These are phyloP conservation scores for Lyophyllum shimeji DNA, from an alignment of 768 basidiomycete genomes.

Conservation along the genomic window DNA sequence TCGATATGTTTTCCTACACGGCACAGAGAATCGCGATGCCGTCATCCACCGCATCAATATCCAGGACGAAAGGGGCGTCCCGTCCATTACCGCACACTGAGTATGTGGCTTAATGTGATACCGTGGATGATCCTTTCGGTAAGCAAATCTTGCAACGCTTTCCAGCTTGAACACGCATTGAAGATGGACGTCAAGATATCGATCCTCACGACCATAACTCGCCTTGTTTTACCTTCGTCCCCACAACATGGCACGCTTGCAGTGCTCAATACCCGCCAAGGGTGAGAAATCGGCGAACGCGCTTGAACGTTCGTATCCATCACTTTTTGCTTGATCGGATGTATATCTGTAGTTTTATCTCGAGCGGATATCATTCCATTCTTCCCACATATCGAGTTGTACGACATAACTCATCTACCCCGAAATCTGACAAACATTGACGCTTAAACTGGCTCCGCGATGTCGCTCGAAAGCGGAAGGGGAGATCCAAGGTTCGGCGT, in stretches of 20 bases:
- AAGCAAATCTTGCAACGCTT: background rate
- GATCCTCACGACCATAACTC: background rate
- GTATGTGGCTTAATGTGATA: background rate
- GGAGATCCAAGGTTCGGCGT: slow-evolving; percentile 21
- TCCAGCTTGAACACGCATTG: background rate
- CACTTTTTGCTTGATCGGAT: background rate
- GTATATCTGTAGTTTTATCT: background rate
- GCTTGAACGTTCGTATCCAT: background rate
- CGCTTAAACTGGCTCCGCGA: slow-evolving; percentile 19
- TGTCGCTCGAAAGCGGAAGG: slow-evolving; percentile 12
- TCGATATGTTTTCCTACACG: slow-evolving; percentile 26
- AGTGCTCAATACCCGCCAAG: background rate
- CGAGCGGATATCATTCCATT: no score
- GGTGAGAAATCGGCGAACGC: background rate
- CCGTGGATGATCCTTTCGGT: background rate
- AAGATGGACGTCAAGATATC: background rate
- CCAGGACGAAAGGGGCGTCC: background rate
- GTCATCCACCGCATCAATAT: background rate
- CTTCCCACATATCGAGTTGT: background rate
- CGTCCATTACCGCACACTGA: background rate
- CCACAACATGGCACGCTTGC: background rate
- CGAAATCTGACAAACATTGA: background rate
- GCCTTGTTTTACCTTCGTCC: background rate
- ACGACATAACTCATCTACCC: background rate
- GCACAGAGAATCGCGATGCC: background rate